Base-by-base conservation (phyloP, 1,284 basidiomycete species). In the Pseudozyma hubeiensis region DNA sequence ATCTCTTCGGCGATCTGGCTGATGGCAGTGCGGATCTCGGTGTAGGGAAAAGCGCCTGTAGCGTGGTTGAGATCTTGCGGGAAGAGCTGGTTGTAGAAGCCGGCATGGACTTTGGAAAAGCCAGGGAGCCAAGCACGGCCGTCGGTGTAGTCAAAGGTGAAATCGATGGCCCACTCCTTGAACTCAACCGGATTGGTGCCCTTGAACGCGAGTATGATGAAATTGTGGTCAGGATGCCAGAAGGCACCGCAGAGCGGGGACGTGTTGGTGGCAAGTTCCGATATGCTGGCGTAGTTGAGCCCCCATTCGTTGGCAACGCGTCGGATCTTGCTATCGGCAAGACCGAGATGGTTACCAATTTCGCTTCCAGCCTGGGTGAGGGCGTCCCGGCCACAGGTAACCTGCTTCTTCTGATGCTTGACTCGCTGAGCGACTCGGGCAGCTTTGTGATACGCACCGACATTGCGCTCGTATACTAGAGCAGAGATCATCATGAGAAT, bases 111-210 rank as follows among this genome's bases (percentile, higher is more conserved):
- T 51, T 71, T 74, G 44, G 59, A 57, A 58, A 53, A 77, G 14
- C 71, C 64, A 3, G 70, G 70, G 14, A 77, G 50, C 72, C 70
- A 77, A 31, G n/a, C 58, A 30, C 65, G 64, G 17, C 65, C 68
- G 34, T 72, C 69, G 8, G 60, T 63, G 44, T 74, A 77, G 50
- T 64, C 47, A 40, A 68, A 70, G 33, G 81, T 83, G 31, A 85
- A 78, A 56, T 85, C 85, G 39, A 81, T 70, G 30, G 80, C 66
- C 84, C 84, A 85, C 55, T 86, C 85, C 17, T 66, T 73, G 68
- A 85, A 86, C 60, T 85, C 83, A 37, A 75, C 75, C 17, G 85
- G 85, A 37, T 78, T 74, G 10, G 85, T 86, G 7, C 85, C 84
- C 53, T 77, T 69, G 70, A 77, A 74, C 14, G 66, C 65, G 7